Percentiles rank a stretch among this genome's conserved stretches.
Conservation (phyloP, 495 filamentous ascomycete species). For the Aspergillus avenaceus region DNA sequence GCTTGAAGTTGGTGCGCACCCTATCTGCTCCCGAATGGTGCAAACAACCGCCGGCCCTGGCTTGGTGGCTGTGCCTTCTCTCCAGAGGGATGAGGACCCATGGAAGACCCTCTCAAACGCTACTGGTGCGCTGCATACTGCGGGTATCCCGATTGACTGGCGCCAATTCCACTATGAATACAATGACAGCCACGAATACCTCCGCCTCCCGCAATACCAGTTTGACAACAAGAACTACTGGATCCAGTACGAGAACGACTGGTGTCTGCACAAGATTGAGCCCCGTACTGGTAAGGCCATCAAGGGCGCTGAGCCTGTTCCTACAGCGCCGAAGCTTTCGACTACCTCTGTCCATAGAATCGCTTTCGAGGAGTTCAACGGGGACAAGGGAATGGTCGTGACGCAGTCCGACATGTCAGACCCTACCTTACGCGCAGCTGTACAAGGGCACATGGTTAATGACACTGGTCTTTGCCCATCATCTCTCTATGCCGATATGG, state of each 20-base stretch:
- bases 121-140: conserved; percentile 50
- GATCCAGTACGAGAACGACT: conserved; percentile 36
- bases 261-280: conserved; percentile 30
- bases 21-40: conserved; percentile 26
- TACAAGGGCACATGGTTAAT: too few species aligned
- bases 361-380: conserved; percentile 45
- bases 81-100: conserved; percentile 34
- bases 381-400: conserved; percentile 37
- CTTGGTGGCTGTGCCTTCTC: conserved; percentile 37
- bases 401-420: conserved; percentile 28
- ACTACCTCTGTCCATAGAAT: too few species aligned
- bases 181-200: conserved; percentile 49
- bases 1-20: conserved; percentile 42
- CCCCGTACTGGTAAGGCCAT: background rate
- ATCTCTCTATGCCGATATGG: conserved; percentile 31
- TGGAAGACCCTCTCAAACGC: conserved; percentile 54
- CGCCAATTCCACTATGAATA: conserved; percentile 57
- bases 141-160: conserved; percentile 60
- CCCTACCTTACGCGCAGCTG: conserved; percentile 1
- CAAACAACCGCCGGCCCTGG: conserved; percentile 12
- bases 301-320: conserved; percentile 25
- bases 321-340: conserved; percentile 7
- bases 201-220: conserved; percentile 63
- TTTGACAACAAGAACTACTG: conserved; percentile 40
- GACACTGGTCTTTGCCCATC: conserved; percentile 2